Evolutionary conservation across 257 asterid genomes (phyloP), one percentile per base, ranked within the genome.

Genomic region (Buddleja alternifolia): DNA sequence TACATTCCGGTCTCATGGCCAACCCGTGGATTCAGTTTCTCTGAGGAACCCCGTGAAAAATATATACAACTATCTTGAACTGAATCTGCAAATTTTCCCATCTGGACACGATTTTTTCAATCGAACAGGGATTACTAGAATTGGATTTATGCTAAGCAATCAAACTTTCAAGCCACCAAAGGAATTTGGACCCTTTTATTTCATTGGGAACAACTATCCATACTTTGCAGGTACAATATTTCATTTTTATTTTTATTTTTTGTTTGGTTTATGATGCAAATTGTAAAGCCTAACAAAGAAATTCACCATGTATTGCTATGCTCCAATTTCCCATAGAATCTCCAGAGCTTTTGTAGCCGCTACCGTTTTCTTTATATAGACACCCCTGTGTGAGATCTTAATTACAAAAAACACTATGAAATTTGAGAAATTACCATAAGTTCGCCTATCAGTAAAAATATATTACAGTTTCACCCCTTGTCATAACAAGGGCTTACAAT

Each of bases 121-220:
- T 32, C 79, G 75, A 7, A 64, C 90, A 3, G 97, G 83, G 67
- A 75, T 90, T 67, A 60, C 83, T 8, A 46, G 78, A 41, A 76
- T 93, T 7, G 99, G 82, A 3, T 84, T 86, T 71, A 73, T 63
- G 57, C 85, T 93, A 6, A 93, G 96, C 79, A 90, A 85, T 76
- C 99, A 86, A 47, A 87, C 90, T 25, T 88, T 93, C 85, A 87
- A 90, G 83, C 97, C 97, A 0, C 96, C 96, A 3, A 6, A 0
- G 0, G 58, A 2, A 1, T 93, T 93, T 71, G 99, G 96, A 63
- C 96, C 99, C 32, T 93, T 67, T 73, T 65, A 53, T 74, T 93
- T 83, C 82, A 44, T 3, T 9, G 96, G 68, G 25, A 70, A 75
- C 55, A 24, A 0, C 10, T 93, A 90, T 66, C 74, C 52, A 16